phyloP scores from a whole-genome alignment of 306 rosid genomes.

The Carpinus viminea region DNA sequence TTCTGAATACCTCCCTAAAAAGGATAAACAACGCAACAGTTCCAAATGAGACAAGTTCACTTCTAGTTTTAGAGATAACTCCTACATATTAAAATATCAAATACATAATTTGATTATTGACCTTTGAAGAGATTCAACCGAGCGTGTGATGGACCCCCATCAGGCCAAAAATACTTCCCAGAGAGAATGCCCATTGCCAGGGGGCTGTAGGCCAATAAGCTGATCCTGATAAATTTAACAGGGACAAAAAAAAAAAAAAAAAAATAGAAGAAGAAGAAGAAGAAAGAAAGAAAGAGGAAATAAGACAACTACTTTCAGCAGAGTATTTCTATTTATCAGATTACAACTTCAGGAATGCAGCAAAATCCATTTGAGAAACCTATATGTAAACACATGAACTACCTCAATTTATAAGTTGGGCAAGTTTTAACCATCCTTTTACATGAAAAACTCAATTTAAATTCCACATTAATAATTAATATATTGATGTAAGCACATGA shows the following conservation, averaged over 20 bases:
- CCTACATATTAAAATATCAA: neutral
- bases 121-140: slow-evolving; percentile 83
- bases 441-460: slow-evolving; percentile 4
- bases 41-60: slow-evolving; percentile 17
- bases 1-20: slow-evolving; percentile 74
- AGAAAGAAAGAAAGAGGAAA: neutral
- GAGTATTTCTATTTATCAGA: neutral
- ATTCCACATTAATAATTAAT: slow-evolving; percentile 9
- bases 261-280: too few species aligned
- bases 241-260: neutral
- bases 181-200: slow-evolving; percentile 96
- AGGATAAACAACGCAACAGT: slow-evolving; percentile 10
- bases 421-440: slow-evolving; percentile 4
- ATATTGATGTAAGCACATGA: neutral
- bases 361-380: neutral
- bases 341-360: neutral
- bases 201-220: slow-evolving; percentile 91
- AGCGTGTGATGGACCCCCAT: slow-evolving; percentile 64
- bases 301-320: neutral
- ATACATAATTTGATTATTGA: slow-evolving; percentile 22
- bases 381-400: too few species aligned
- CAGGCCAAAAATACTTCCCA: slow-evolving; percentile 70
- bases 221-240: slow-evolving; percentile 43
- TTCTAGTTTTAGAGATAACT: slow-evolving; percentile 6
- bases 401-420: neutral